These are phyloP conservation scores for Beauveria bassiana DNA, from an alignment of 2,329 filamentous ascomycete genomes.

Conservation along the genomic window DNA sequence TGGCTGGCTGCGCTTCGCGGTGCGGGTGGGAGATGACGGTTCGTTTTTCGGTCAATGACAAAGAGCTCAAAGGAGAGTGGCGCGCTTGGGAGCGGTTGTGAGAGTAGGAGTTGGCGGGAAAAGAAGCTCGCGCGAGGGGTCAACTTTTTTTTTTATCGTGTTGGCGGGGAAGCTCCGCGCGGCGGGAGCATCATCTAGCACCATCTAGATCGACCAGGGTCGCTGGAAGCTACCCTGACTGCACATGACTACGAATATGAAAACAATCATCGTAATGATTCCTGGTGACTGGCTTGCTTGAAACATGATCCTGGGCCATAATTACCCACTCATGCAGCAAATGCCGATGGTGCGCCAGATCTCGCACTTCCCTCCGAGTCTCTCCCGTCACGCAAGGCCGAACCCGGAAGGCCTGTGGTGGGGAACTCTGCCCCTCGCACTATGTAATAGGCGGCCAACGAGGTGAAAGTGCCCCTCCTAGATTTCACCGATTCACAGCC, in stretches of 20 bases:
- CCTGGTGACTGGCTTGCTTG: too few species aligned
- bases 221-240: not conserved
- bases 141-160: not conserved
- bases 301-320: too few species aligned
- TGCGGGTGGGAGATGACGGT: too few species aligned
- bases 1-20: constrained; percentile 15
- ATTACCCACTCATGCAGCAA: too few species aligned
- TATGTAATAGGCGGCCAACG: not conserved
- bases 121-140: not conserved
- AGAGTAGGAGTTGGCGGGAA: not conserved
- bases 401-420: constrained; percentile 4
- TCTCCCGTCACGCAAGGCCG: not conserved
- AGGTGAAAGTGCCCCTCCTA: not conserved
- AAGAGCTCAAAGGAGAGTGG: not conserved
- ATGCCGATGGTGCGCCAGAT: not conserved
- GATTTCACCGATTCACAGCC: not conserved
- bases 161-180: not conserved
- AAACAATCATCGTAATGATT: too few species aligned
- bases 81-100: not conserved
- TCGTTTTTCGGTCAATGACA: too few species aligned
- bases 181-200: not conserved
- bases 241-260: too few species aligned
- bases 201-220: not conserved
- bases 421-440: constrained; percentile 7
- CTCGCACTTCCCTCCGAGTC: constrained; percentile 6